Evolutionary conservation across 192 early-diverging fungal species (phyloP), one percentile per base, ranked within the genome.

Genomic region (Linnemannia exigua): DNA sequence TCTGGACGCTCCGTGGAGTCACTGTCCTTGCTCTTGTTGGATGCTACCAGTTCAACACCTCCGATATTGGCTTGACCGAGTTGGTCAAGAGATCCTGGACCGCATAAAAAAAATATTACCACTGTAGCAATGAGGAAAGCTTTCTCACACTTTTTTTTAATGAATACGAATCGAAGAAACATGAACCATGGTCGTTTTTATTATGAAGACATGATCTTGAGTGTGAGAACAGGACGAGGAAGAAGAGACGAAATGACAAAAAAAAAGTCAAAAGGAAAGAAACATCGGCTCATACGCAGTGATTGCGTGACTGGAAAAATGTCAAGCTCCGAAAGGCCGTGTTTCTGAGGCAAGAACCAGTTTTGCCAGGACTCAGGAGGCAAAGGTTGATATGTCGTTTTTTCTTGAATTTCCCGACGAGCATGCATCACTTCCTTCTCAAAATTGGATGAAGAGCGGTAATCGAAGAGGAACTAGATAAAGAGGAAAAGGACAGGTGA

Each of bases 51-150:
- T 95, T 99, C 92, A 99, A 99, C 89, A 98, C 97, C 28, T 94
- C 96, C 47, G 98, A 99, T 77, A 91, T 99, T 74, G 97, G 98
- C n/a, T 89, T 99, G 74, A 97, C 97, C 41, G 95, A 95, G 81
- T 91, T 97, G 77, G 91, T 96, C 75, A 89, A 91, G 87, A 90
- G 94, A 37, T 41, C 94, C 63, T 98, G 97, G 97, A 93, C 92
- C 75, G 97, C 96, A 76, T 95, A 94, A 79, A n/a, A n/a, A n/a
- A n/a, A n/a, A 77, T 58, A 35, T 44, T 44, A 6, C 9, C 5
- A 36, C n/a, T 19, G 20, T 36, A 3, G 17, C 4, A 36, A 25
- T 33, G n/a, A 47, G 35, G 1, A 3, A n/a, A 31, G 47, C 19
- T 33, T 33, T 0, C 37, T 28, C 37, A 3, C 11, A 38, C 19